Percentiles rank a stretch among this genome's conserved stretches.
Evolutionary conservation across 495 filamentous ascomycete species (phyloP).

Genomic region (Extremus antarcticus): DNA sequence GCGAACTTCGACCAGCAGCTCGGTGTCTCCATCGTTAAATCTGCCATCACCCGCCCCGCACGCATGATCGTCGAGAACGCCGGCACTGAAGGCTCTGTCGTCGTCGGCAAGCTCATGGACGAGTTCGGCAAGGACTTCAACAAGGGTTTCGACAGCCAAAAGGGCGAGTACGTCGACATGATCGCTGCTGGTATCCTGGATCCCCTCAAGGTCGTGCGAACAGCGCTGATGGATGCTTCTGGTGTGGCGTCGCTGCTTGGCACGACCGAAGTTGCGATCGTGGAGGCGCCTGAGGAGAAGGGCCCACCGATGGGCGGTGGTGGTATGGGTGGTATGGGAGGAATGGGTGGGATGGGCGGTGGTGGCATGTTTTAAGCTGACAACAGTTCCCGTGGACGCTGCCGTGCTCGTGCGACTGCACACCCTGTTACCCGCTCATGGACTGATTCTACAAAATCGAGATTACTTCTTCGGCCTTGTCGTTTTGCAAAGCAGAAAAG

Average conservation of each 20-base stretch:
- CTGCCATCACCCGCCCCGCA: conserved; percentile 88
- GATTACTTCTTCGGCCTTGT: conserved; percentile 2
- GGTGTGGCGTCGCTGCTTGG: conserved; percentile 95
- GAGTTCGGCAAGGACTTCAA: conserved; percentile 91
- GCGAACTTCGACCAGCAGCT: conserved; percentile 98
- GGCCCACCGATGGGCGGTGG: conserved; percentile 31
- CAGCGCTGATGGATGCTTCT: conserved; percentile 83
- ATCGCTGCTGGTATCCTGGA: conserved; percentile 93
- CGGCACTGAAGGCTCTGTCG: conserved; percentile 86
- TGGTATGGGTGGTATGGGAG: conserved; percentile 30
- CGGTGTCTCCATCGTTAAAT: conserved; percentile 94
- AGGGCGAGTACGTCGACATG: conserved; percentile 98
- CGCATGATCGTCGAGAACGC: conserved; percentile 96
- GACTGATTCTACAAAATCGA: conserved; percentile 4
- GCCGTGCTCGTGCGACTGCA: too few species aligned
- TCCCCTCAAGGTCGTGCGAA: conserved; percentile 97
- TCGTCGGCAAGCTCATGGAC: conserved; percentile 96
- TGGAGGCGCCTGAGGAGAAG: conserved; percentile 94
- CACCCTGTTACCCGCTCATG: conserved; percentile 2
- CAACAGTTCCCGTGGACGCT: too few species aligned
- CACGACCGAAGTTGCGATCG: conserved; percentile 95
- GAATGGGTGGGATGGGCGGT: conserved; percentile 42
- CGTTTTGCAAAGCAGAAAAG: not conserved
- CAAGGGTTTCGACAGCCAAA: conserved; percentile 91
- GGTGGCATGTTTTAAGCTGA: conserved; percentile 46